A percentile compares a stretch with the other conserved stretches of the same genome.
Evolutionary conservation across 1,139 yeast species (phyloP).

Genomic region (Pneumocystis sp.): DNA sequence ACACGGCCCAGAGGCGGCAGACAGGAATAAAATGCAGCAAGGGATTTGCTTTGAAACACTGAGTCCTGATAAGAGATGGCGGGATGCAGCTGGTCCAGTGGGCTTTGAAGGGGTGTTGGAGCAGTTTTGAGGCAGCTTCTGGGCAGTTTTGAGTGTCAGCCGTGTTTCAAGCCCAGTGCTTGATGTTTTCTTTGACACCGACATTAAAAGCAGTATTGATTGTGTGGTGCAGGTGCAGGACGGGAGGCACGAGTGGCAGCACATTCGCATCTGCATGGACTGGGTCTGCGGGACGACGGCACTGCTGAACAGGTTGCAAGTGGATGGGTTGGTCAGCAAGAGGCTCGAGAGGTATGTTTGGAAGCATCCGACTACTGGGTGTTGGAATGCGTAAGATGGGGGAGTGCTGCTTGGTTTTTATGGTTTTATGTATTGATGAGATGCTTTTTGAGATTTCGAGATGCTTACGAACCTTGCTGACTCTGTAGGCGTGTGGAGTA

Average conservation of each 20-base stretch:
- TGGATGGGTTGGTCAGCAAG: conserved; percentile 88
- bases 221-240: neutral
- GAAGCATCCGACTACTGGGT: no score
- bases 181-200: neutral
- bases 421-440: no score
- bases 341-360: conserved; percentile 54
- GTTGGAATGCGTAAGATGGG: neutral
- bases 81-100: no score
- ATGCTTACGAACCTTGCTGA: neutral
- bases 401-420: neutral
- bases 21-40: no score
- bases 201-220: neutral
- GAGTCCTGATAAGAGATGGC: no score
- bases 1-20: no score
- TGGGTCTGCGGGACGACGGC: conserved; percentile 87
- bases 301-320: conserved; percentile 73
- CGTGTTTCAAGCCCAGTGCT: neutral
- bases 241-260: conserved; percentile 81
- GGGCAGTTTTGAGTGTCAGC: no score
- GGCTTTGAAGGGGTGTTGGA: no score
- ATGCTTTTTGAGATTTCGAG: neutral
- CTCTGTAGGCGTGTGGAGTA: conserved; percentile 66
- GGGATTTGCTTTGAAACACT: no score
- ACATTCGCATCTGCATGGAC: conserved; percentile 90
- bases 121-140: no score